Evolutionary conservation across 1,139 yeast species (phyloP), one percentile per base, ranked within the genome.

Genomic region (Kodamaea anthophila): DNA sequence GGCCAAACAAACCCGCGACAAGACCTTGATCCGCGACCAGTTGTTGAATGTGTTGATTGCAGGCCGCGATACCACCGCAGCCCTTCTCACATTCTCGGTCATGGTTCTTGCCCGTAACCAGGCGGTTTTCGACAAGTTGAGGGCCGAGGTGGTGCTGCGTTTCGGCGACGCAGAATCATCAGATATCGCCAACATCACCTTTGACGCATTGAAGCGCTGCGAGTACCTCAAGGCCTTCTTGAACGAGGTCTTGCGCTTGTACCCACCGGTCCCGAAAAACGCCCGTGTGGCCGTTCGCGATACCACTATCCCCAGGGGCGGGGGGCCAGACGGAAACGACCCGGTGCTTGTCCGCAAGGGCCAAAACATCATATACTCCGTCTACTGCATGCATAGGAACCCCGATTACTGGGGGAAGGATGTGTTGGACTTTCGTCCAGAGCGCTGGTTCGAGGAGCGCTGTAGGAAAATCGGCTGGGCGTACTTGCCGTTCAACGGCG

Each of bases 401-500:
- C 51, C 51, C 28, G 49, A 51, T 15, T 51, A 53, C 40, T 74
- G 67, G 53, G 80, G 80, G 23, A 53, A 62, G 29, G 77, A 71
- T 38, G 65, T 74, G 6, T 32, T 38, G 5, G 65, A 46, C 26
- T 72, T 66, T 51, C 56, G 57, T 27, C 78, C 78, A 4, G 76
- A 69, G 38, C 57, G 77, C 38, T 70, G 77, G 77, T 52, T 50
- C 31, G 63, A 58, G 37, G 55, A 56, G 20, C 39, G 42, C 15
- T 49, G 55, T 18, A 50, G 48, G 32, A 60, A 56, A 35, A 42
- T 57, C 33, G 69, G 69, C 14, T 73, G 77, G 77, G 70, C 67
- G 9, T 72, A 55, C 46, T 47, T 73, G 21, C 77, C 77, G 5
- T 73, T 72, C 53, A 73, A 73, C 41, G 79, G 79, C 26, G 80